Evolutionary conservation across 2,329 filamentous ascomycete genomes (phyloP), one percentile per base, ranked within the genome.

Genomic region (Fusarium virguliforme): DNA sequence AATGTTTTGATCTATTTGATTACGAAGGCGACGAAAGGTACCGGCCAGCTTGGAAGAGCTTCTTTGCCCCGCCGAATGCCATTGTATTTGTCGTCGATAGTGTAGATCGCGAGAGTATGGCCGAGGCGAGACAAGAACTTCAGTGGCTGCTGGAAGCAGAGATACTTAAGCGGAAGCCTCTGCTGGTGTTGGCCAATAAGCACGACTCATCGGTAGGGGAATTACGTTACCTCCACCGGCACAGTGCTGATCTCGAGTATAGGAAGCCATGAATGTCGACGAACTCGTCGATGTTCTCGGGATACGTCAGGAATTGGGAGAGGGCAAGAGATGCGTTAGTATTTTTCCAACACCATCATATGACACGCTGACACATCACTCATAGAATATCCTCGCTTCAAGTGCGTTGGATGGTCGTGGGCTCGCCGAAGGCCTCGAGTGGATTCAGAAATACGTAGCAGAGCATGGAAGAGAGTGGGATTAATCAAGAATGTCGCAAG

Each of bases 141-240:
- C 9, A 2, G 1, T 5, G 41, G 9, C 15, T 51, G 22, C 9
- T 71, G 3, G n/a, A 24, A 3, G 60, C 59, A 4, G 37, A 50
- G 15, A 54, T 50, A 30, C 61, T 65, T 6, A n/a, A 30, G 6
- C 6, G 10, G 1, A 34, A 46, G 8, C 68, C 68, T 1, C 26
- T 71, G 7, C 10, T 71, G 2, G 30, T 71, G 2, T 30, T 68
- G 3, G 67, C 60, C 0, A 62, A 65, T 7, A 71, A 71, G 10
- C 64, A 68, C 9, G 68, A 71, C 2, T 5, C 32, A 5, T 15
- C 8, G 1, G 67, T 70, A 3, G 32, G 57, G 3, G 13, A 12
- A 10, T 4, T 55, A 7, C n/a, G 2, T 6, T n/a, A 12, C 10
- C 10, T 30, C 48, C 22, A 24, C 22, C 22, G 1, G 15, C 3